These are phyloP conservation scores for Cyclocybe cylindracea DNA, from an alignment of 768 basidiomycete genomes.

Conservation along the genomic window DNA sequence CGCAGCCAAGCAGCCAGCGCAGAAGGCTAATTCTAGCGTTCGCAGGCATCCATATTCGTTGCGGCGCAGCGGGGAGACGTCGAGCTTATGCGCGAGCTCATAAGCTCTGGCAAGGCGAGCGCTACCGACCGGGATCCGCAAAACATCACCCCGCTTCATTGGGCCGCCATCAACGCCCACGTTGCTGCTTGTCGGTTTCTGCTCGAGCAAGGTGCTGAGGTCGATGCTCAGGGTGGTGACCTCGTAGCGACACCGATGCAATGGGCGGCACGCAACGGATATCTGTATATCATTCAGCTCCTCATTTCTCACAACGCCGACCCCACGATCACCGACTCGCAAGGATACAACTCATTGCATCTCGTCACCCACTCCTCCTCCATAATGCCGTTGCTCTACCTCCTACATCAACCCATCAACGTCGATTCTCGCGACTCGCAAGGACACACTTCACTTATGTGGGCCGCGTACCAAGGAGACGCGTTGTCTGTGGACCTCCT, in stretches of 20 bases:
- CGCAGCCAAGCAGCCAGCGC: neutral
- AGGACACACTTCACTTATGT: slow-evolving; percentile 96
- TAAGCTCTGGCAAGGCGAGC: slow-evolving; percentile 68
- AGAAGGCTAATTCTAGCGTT: neutral
- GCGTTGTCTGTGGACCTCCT: slow-evolving; percentile 92
- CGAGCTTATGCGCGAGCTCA: slow-evolving; percentile 56
- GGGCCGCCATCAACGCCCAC: slow-evolving; percentile 98
- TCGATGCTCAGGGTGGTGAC: slow-evolving; percentile 94
- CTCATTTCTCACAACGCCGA: slow-evolving; percentile 90
- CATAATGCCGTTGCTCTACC: slow-evolving; percentile 91
- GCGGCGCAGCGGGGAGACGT: slow-evolving; percentile 90
- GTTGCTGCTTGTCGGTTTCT: slow-evolving; percentile 85
- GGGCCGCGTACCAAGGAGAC: slow-evolving; percentile 99
- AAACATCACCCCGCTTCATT: slow-evolving; percentile 95
- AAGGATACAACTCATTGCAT: slow-evolving; percentile 96
- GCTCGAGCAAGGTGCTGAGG: slow-evolving; percentile 90
- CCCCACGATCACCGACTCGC: slow-evolving; percentile 87
- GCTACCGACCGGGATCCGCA: slow-evolving; percentile 84
- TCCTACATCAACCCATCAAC: slow-evolving; percentile 90
- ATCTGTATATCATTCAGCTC: slow-evolving; percentile 93
- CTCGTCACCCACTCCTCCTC: slow-evolving; percentile 93
- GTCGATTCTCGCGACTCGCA: slow-evolving; percentile 89
- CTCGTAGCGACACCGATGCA: slow-evolving; percentile 93
- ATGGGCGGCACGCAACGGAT: slow-evolving; percentile 98
- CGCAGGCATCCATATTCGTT: slow-evolving; percentile 69